Base-by-base conservation (phyloP, 352 stramenopile genomes). In the Phytophthora cryptogea region DNA sequence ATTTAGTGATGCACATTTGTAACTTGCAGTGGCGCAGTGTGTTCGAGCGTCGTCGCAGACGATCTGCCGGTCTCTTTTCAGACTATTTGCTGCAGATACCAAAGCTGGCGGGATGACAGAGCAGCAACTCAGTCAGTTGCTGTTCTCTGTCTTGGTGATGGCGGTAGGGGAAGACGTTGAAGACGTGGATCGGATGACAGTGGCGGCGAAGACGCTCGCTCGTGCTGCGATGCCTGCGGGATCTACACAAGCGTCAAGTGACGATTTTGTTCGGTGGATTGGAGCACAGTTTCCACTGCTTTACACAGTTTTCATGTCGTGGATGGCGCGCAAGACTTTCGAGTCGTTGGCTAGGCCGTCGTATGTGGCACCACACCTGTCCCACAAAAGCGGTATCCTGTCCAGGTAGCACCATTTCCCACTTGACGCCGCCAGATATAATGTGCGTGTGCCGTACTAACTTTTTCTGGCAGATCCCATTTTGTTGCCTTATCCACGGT, bases 241-340 rank as follows among this genome's bases (percentile, higher is more conserved):
- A 14, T 20, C 57, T 33, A 66, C 57, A 11, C 28, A 75, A 17
- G 28, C 43, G 8, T 80, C 79, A 6, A 77, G 59, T 14, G 72
- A 89, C 28, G 80, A 87, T 13, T 88, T 94, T 37, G 55, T 89
- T 5, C 72, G 71, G 9, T 95, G 83, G 82, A 62, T 67, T 36
- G 76, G 54, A 52, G 48, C 66, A 3, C 74, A 91, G n/a, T 82
- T 80, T 26, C 86, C 86, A 17, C 71, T 95, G 39, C 45, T 95
- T 16, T 88, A 91, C 62, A 86, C 83, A 5, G 54, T 92, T 31
- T 90, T 95, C 27, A 75, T 80, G 33, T 83, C 80, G 62, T 95
- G 84, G 82, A 76, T 95, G 61, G 63, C 68, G 11, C 63, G 39
- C 35, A 80, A 80, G 33, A 72, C 74, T 59, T 88, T 94, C 33